phyloP scores from a whole-genome alignment of 805 yeast species.

The Yarrowia porcina region DNA sequence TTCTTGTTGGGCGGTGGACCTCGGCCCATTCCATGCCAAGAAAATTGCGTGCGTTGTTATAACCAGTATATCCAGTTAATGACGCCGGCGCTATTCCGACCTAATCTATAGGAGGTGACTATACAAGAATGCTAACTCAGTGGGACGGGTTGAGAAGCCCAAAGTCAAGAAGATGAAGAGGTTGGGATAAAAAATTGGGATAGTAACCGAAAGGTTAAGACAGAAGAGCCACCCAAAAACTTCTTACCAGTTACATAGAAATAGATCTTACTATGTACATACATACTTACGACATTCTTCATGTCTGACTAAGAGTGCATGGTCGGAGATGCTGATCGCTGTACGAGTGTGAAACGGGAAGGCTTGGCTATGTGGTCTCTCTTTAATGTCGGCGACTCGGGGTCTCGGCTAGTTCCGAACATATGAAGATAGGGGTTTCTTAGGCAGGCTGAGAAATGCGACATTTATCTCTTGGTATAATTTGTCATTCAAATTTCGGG shows the following conservation, averaged over 20 bases:
- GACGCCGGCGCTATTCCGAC: too few species aligned
- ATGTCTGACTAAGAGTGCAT: too few species aligned
- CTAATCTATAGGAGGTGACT: too few species aligned
- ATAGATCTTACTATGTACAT: too few species aligned
- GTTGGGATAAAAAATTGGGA: neutral
- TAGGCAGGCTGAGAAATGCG: neutral
- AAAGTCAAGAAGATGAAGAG: slow-evolving; percentile 8
- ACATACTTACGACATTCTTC: too few species aligned
- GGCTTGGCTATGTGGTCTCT: neutral
- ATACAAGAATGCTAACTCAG: neutral
- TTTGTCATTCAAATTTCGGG: too few species aligned
- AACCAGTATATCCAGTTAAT: too few species aligned
- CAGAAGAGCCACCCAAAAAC: too few species aligned
- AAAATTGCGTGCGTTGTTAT: neutral
- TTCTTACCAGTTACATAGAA: too few species aligned
- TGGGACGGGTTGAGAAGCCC: slow-evolving; percentile 12
- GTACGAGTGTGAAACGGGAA: neutral
- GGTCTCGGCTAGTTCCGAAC: neutral
- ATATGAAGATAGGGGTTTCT: slow-evolving; percentile 7
- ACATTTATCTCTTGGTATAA: too few species aligned
- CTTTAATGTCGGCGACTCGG: neutral
- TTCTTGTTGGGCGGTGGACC: neutral
- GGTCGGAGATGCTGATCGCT: neutral
- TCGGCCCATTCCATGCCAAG: neutral
- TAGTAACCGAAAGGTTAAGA: too few species aligned